Conservation (phyloP, 2,329 filamentous ascomycete genomes). For the Penicillium sp. region DNA sequence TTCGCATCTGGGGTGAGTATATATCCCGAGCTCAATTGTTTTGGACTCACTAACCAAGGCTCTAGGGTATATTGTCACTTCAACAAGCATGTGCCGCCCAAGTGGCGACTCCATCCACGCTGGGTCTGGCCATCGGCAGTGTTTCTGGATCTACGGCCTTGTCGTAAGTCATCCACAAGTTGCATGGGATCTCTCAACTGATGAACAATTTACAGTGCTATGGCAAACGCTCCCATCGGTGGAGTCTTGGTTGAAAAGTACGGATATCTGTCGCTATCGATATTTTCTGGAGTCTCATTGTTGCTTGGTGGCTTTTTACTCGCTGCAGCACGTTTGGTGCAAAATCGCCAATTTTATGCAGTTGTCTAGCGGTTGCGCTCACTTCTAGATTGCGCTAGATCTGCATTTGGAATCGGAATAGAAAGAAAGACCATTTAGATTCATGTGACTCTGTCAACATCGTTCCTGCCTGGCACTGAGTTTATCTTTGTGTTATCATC, state of each 20-base stretch:
- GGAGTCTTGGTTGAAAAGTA: conserved; percentile 42
- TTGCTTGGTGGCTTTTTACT: conserved; percentile 30
- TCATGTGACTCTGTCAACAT: too few relatives aligned
- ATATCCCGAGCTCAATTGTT: neutral
- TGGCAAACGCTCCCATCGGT: conserved; percentile 47
- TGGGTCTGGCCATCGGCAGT: conserved; percentile 48
- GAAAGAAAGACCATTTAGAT: too few relatives aligned
- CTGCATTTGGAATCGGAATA: too few relatives aligned
- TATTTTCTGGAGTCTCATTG: conserved; percentile 40
- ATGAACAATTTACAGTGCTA: conserved; percentile 29
- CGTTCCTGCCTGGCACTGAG: too few relatives aligned
- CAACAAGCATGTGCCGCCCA: conserved; percentile 51
- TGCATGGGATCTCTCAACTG: neutral
- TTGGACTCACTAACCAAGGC: neutral
- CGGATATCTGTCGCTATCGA: conserved; percentile 45
- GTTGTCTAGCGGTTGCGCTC: conserved; percentile 2
- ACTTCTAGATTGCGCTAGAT: too few relatives aligned
- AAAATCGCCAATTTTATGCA: conserved; percentile 7
- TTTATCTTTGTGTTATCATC: too few relatives aligned
- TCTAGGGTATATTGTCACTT: conserved; percentile 49
- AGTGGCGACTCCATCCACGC: conserved; percentile 40
- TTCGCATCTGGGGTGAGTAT: conserved; percentile 48
- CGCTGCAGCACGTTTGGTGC: conserved; percentile 11
- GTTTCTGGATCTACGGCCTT: conserved; percentile 46
- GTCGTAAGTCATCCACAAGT: conserved; percentile 36